phyloP scores from a whole-genome alignment of 2,329 filamentous ascomycete genomes.

The Claviceps maximensis region DNA sequence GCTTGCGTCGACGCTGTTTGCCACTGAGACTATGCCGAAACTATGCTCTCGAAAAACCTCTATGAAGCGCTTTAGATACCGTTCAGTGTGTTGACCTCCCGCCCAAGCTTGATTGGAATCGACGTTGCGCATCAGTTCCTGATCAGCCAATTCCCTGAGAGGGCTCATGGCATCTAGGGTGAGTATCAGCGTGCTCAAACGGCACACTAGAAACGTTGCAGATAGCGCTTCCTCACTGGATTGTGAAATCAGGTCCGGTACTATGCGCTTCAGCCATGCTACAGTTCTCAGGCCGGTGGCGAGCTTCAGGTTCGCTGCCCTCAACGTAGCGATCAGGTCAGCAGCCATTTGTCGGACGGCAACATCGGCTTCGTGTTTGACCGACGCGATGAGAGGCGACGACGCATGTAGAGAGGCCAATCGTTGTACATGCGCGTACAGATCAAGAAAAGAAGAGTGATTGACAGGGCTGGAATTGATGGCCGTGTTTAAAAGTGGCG shows the following conservation, averaged over 20 bases:
- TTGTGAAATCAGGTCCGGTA: constrained; percentile 52
- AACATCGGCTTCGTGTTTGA: constrained; percentile 65
- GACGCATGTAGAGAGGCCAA: constrained; percentile 71
- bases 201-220: constrained; percentile 75
- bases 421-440: constrained; percentile 86
- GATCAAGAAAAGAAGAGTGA: constrained; percentile 79
- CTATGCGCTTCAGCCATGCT: constrained; percentile 76
- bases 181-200: constrained; percentile 63
- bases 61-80: constrained; percentile 88
- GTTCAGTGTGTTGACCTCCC: constrained; percentile 81
- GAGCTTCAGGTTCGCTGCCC: constrained; percentile 68
- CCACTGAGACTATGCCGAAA: constrained; percentile 90
- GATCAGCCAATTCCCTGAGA: constrained; percentile 75
- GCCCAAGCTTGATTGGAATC: constrained; percentile 37
- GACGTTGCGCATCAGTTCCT: constrained; percentile 48
- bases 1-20: constrained; percentile 60
- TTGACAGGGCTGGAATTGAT: constrained; percentile 54
- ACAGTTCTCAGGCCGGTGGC: constrained; percentile 83
- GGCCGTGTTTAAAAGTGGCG: constrained; percentile 69
- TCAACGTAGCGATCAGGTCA: constrained; percentile 67
- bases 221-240: constrained; percentile 55
- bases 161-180: constrained; percentile 78
- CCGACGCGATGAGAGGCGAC: constrained; percentile 59
- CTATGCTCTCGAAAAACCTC: constrained; percentile 97
- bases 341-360: constrained; percentile 82